Evolutionary conservation across 352 stramenopile species (phyloP), one percentile per base, ranked within the genome.

Genomic region (Halophytophthora batemanensis): DNA sequence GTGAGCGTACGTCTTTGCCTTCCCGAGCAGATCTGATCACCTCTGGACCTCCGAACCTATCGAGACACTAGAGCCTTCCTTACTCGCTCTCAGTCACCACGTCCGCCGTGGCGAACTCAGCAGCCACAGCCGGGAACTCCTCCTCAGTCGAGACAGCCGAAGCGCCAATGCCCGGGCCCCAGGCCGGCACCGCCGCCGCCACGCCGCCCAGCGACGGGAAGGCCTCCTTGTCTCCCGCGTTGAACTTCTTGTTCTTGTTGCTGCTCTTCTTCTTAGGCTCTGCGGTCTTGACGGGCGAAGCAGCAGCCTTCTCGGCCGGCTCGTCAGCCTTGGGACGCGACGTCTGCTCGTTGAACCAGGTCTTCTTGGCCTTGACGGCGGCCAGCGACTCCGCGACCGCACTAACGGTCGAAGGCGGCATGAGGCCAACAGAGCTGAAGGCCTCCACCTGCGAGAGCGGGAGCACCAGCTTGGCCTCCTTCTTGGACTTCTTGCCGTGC

Each of bases 361-460:
- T 61, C 74, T 99, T 98, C 86, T 98, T 98, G n/a, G 86, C 89
- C 66, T 97, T 96, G 22, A 99, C 87, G 50, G 90, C 94, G 47
- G 90, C 75, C 61, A 98, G 82, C 22, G 90, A 95, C n/a, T 77
- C 74, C 38, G 76, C 65, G 11, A 98, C 77, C 19, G 77, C 77
- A 29, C 82, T 77, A 17, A 96, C 73, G 44, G 77, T 88, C 38
- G 88, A 84, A 10, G 96, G 95, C 33, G 95, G 94, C 56, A 87
- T 72, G 45, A 99, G 67, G 25, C 79, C 86, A 18, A 99, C 64
- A 44, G 96, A 81, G 55, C 77, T 94, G 74, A 98, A 98, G 47
- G 95, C 91, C 45, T 94, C 79, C 43, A 92, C 47, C 57, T 91
- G 84, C 17, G 82, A 76, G 18, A 94, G 74, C 43, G 79, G 76